Conservation (phyloP, 805 yeast species). For the Blastobotrys americana region DNA sequence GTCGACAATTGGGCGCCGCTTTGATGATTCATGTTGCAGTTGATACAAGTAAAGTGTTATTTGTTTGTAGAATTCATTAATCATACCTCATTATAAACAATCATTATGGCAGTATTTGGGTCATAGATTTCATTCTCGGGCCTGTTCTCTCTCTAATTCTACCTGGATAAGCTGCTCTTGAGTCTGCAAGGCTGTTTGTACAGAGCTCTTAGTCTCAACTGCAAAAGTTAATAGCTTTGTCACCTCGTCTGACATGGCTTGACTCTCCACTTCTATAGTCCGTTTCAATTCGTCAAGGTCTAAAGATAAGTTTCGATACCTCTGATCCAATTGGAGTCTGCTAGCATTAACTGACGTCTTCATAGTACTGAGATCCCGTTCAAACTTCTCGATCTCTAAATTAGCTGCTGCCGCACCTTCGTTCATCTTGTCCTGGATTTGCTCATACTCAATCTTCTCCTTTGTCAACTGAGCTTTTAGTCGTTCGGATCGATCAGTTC, state of each 20-base stretch:
- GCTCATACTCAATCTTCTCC: conserved; percentile 47
- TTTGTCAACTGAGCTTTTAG: conserved; percentile 50
- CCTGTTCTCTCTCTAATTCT: not conserved
- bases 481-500: conserved; percentile 48
- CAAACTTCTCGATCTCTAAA: conserved; percentile 60
- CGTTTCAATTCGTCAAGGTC: conserved; percentile 46
- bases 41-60: no score
- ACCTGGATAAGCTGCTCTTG: not conserved
- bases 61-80: no score
- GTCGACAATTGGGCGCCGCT: no score
- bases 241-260: not conserved
- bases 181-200: not conserved
- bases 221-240: not conserved
- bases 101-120: no score
- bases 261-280: conserved; percentile 30
- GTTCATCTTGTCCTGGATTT: conserved; percentile 46
- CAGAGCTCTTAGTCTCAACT: not conserved
- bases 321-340: conserved; percentile 41
- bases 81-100: no score
- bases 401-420: conserved; percentile 47
- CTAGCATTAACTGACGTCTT: conserved; percentile 45
- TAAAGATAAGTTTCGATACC: conserved; percentile 44
- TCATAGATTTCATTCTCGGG: not conserved
- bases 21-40: no score
- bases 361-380: conserved; percentile 47